These are phyloP conservation scores for Wickerhamiella cacticola DNA, from an alignment of 805 yeast genomes.

Conservation along the genomic window DNA sequence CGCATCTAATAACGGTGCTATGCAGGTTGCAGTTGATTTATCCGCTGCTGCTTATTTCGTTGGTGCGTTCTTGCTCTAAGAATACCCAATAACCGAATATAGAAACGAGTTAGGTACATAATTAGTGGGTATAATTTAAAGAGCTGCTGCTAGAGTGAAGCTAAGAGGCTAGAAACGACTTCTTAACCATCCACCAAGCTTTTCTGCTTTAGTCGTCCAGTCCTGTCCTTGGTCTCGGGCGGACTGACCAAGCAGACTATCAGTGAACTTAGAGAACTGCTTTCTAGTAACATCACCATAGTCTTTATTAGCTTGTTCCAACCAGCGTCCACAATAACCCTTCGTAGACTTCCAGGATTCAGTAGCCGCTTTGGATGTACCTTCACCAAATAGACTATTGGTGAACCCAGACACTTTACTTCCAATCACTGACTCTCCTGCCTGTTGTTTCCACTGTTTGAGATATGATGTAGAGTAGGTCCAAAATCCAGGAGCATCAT, in stretches of 20 bases:
- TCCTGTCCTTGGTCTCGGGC: background rate
- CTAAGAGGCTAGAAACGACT: too few species aligned
- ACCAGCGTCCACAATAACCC: background rate
- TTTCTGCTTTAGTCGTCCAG: background rate
- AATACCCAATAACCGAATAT: background rate
- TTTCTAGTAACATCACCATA: background rate
- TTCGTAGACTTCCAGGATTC: background rate
- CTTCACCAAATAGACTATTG: too few species aligned
- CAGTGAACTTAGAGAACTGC: background rate
- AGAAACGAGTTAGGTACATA: background rate
- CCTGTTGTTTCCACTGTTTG: background rate
- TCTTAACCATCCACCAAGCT: too few species aligned
- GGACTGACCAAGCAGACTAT: background rate
- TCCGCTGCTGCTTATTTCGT: background rate
- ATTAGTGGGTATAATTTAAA: background rate
- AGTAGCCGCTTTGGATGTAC: background rate
- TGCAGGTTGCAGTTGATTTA: background rate
- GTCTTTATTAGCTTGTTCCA: background rate
- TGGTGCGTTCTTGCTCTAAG: background rate
- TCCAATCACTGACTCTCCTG: background rate
- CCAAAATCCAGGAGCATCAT: too few species aligned
- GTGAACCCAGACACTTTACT: background rate
- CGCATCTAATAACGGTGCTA: background rate
- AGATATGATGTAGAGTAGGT: too few species aligned
- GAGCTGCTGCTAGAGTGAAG: background rate